Conservation (phyloP, 208 protist genomes). For the Trypanosoma congolense region DNA sequence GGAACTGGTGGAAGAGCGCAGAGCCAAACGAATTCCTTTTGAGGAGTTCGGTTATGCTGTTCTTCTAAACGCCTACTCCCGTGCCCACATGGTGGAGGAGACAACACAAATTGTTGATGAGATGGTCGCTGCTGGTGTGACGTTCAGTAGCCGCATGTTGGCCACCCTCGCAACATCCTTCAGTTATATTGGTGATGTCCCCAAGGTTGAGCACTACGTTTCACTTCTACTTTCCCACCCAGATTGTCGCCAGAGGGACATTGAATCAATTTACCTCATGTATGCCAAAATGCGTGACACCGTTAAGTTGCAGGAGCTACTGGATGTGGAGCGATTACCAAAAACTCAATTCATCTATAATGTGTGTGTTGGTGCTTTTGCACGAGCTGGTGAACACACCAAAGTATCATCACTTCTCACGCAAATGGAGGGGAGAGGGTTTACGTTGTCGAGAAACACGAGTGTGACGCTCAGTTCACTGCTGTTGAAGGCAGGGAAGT, state of each 20-base stretch:
- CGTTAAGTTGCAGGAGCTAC: slow-evolving; percentile 75
- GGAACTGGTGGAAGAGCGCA: slow-evolving; percentile 76
- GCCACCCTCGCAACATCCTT: slow-evolving; percentile 70
- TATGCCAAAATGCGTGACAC: slow-evolving; percentile 80
- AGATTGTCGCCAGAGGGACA: slow-evolving; percentile 61
- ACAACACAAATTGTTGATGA: slow-evolving; percentile 66
- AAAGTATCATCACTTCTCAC: slow-evolving; percentile 76
- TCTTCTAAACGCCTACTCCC: slow-evolving; percentile 77
- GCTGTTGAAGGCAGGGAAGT: slow-evolving; percentile 83
- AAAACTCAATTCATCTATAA: slow-evolving; percentile 84
- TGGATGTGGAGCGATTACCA: slow-evolving; percentile 58
- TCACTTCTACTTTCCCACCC: slow-evolving; percentile 67
- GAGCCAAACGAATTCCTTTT: slow-evolving; percentile 65
- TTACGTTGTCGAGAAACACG: slow-evolving; percentile 69
- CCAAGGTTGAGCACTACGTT: slow-evolving; percentile 80
- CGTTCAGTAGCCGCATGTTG: slow-evolving; percentile 73
- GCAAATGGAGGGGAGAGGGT: slow-evolving; percentile 75
- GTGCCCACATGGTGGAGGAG: slow-evolving; percentile 68
- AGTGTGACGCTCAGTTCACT: slow-evolving; percentile 83
- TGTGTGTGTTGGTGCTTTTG: slow-evolving; percentile 78
- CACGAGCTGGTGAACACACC: slow-evolving; percentile 74
- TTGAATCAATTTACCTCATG: slow-evolving; percentile 81
- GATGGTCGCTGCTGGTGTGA: slow-evolving; percentile 59
- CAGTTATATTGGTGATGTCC: slow-evolving; percentile 55
- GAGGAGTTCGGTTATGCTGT: slow-evolving; percentile 85